Conservation (phyloP, 2,329 filamentous ascomycete genomes). For the Fusarium pininemorale region DNA sequence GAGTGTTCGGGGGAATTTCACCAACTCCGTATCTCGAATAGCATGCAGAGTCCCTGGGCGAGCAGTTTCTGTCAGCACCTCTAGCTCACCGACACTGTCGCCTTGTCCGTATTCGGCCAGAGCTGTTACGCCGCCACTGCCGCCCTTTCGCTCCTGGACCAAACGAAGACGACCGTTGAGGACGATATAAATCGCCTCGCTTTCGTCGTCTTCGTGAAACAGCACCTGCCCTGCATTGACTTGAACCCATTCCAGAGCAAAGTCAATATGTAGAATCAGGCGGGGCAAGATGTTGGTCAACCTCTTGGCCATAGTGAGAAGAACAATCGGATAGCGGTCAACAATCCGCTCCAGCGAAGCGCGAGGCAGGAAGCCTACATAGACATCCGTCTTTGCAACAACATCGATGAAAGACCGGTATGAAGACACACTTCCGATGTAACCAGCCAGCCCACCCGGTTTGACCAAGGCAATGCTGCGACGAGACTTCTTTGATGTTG, state of each 20-base stretch:
- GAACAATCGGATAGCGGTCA: slow-evolving; percentile 88
- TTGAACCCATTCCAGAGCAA: slow-evolving; percentile 97
- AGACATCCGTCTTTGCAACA: slow-evolving; percentile 96
- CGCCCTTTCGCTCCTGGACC: slow-evolving; percentile 82
- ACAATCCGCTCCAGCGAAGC: slow-evolving; percentile 89
- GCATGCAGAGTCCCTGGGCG: slow-evolving; percentile 93
- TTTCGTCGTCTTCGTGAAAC: slow-evolving; percentile 93
- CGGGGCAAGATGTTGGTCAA: slow-evolving; percentile 89
- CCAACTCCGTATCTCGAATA: slow-evolving; percentile 94
- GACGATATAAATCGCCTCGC: slow-evolving; percentile 97
- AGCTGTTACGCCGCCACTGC: slow-evolving; percentile 84
- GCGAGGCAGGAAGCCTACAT: slow-evolving; percentile 92
- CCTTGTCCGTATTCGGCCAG: slow-evolving; percentile 95
- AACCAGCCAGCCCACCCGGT: slow-evolving; percentile 91
- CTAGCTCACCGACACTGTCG: slow-evolving; percentile 95
- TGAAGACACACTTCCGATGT: slow-evolving; percentile 92
- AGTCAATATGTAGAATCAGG: slow-evolving; percentile 95
- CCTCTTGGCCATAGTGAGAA: slow-evolving; percentile 95
- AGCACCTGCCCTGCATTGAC: slow-evolving; percentile 95
- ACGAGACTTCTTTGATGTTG: slow-evolving; percentile 54
- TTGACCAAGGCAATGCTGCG: slow-evolving; percentile 91
- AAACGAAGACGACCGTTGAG: slow-evolving; percentile 90
- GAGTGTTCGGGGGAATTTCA: slow-evolving; percentile 92
- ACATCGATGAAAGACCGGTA: slow-evolving; percentile 97
- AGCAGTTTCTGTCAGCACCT: slow-evolving; percentile 93